Conservation (phyloP, 176 grass and related monocot genomes). For the Bothriochloa decipiens region DNA sequence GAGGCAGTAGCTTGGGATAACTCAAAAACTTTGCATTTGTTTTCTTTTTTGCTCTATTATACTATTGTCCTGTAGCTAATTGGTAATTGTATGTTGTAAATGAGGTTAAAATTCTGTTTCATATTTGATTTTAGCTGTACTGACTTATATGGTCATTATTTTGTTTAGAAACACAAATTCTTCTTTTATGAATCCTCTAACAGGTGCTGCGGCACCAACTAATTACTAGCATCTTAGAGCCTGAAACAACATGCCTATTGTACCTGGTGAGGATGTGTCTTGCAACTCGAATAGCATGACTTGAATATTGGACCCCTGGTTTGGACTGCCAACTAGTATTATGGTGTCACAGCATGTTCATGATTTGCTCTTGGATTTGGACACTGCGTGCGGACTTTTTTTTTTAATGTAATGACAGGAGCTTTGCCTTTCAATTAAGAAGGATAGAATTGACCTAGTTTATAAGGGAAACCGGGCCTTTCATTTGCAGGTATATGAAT, state of each 20-base stretch:
- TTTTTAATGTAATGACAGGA: too few relatives aligned
- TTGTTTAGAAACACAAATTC: constrained; percentile 2
- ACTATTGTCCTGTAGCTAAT: not conserved
- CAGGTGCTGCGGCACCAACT: not conserved
- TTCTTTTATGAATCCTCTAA: constrained; percentile 6
- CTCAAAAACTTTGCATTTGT: not conserved
- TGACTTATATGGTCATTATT: not conserved
- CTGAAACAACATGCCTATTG: constrained; percentile 7
- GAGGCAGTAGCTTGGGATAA: constrained; percentile 12
- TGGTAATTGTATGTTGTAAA: constrained; percentile 7
- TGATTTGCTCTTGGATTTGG: constrained; percentile 9
- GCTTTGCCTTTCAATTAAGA: too few relatives aligned
- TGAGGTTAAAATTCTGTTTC: not conserved
- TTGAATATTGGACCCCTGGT: not conserved
- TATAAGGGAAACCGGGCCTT: not conserved
- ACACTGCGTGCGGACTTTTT: not conserved
- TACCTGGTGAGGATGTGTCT: not conserved
- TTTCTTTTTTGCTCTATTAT: not conserved
- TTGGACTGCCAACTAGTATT: constrained; percentile 8
- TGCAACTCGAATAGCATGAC: constrained; percentile 1
- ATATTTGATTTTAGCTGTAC: not conserved
- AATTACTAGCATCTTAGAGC: not conserved
- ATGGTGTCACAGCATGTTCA: not conserved
- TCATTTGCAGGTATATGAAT: constrained; percentile 15
- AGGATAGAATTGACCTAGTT: too few relatives aligned